Evolutionary conservation across 2,329 filamentous ascomycete genomes (phyloP).

Genomic region (Ilyonectria sp.): DNA sequence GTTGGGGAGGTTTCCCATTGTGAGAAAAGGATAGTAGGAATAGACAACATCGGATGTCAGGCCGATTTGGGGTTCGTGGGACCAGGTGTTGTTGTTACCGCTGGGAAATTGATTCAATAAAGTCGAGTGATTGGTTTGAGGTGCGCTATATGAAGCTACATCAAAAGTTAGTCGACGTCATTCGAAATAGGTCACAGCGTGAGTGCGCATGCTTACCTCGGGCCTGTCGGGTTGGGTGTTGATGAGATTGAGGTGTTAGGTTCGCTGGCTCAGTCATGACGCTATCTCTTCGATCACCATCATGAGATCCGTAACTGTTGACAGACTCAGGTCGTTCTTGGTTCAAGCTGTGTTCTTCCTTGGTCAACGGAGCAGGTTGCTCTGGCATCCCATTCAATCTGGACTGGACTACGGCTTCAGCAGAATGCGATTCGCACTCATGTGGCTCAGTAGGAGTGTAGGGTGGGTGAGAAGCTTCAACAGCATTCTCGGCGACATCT

Average conservation of each 20-base stretch:
- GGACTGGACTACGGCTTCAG: conserved; percentile 34
- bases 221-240: not conserved
- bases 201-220: conserved; percentile 9
- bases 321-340: conserved; percentile 6
- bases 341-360: not conserved
- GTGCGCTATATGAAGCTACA: conserved; percentile 9
- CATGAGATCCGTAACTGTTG: not conserved
- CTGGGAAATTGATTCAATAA: conserved; percentile 9
- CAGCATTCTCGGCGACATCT: conserved; percentile 17
- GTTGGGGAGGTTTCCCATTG: conserved; percentile 32
- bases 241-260: not conserved
- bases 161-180: not conserved
- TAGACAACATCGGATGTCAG: conserved; percentile 33
- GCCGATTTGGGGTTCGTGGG: conserved; percentile 18
- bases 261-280: conserved; percentile 17
- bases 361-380: not conserved
- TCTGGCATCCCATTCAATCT: conserved; percentile 24
- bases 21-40: conserved; percentile 36
- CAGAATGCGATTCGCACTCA: conserved; percentile 21
- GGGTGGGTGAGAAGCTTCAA: conserved; percentile 23
- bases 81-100: conserved; percentile 11
- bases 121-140: not conserved
- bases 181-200: too few species aligned
- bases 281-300: conserved; percentile 23
- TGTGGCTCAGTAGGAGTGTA: conserved; percentile 21